Evolutionary conservation across 129 eudicot species (phyloP), one percentile per base, ranked within the genome.

Genomic region (Arctium lappa): DNA sequence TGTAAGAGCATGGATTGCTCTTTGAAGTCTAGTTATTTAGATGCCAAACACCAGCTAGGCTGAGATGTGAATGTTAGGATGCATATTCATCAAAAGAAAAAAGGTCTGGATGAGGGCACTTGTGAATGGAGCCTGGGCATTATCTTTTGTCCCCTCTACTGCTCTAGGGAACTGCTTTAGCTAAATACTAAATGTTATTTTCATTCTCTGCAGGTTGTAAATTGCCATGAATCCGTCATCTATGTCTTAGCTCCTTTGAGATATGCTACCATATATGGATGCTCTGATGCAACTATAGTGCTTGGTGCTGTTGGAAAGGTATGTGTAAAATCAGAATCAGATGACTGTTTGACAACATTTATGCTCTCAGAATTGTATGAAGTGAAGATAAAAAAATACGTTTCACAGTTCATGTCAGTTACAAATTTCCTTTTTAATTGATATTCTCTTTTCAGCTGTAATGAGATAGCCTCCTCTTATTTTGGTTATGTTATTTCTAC

Each of bases 261-360:
- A 83, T 93, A 93, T 79, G 99, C 98, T 71, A 95, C 98, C 65
- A 77, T 95, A 69, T 95, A 95, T 86, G 98, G 99, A 80, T 95
- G 97, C 88, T 95, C 99, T 72, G 98, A 95, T 90, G 95, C 98
- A 22, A 95, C 99, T 74, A 89, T 95, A 82, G 91, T 95, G 72
- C 93, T 95, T 69, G 99, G 99, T 31, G 98, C 99, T 75, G 97
- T 95, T 81, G 99, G 99, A 89, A 95, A 91, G 98, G 99, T 95
- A 91, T 56, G 74, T 80, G 32, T 30, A 83, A 27, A 12, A 27
- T 18, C 30, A 38, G 46, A 69, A 8, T 60, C 30, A 60, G n/a
- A 16, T 16, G 29, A 60, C 68, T 18, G 10, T n/a, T 60, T 60
- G 66, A 32, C 68, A 29, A 46, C 8, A 46, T 16, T 48, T 11